A percentile compares a stretch with the other conserved stretches of the same genome.
Conservation (phyloP, 768 basidiomycete genomes). For the Collybiopsis confluens region DNA sequence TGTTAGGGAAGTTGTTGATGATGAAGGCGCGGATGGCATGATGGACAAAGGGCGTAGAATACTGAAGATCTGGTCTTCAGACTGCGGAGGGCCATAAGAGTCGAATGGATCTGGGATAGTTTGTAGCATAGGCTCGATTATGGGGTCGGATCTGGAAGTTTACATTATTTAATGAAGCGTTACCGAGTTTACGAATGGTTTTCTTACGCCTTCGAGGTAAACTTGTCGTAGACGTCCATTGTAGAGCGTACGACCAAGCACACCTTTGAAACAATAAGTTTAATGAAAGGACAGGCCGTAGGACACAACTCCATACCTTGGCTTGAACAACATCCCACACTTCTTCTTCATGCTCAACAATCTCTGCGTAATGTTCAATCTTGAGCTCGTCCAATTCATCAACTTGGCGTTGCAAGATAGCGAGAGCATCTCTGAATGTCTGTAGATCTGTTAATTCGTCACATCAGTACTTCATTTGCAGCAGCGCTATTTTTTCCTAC, state of each 20-base stretch:
- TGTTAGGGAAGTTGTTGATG: slow-evolving; percentile 57
- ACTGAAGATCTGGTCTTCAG: slow-evolving; percentile 90
- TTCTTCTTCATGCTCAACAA: slow-evolving; percentile 89
- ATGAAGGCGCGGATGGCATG: slow-evolving; percentile 48
- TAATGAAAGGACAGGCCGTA: slow-evolving; percentile 11
- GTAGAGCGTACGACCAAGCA: slow-evolving; percentile 85
- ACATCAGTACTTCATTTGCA: slow-evolving; percentile 2
- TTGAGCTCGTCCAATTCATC: slow-evolving; percentile 89
- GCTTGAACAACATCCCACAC: slow-evolving; percentile 91
- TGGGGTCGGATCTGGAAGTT: slow-evolving; percentile 67
- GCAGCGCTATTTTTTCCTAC: slow-evolving; percentile 38
- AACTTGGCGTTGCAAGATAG: slow-evolving; percentile 81
- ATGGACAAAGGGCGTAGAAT: slow-evolving; percentile 86
- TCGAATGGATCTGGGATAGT: slow-evolving; percentile 92
- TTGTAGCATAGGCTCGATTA: slow-evolving; percentile 88
- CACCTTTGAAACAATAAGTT: slow-evolving; percentile 34
- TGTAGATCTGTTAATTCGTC: slow-evolving; percentile 62
- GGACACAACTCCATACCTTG: slow-evolving; percentile 44
- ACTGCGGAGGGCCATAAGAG: slow-evolving; percentile 81
- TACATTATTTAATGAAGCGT: slow-evolving; percentile 12
- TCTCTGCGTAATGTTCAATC: slow-evolving; percentile 79
- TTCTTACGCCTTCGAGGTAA: slow-evolving; percentile 81
- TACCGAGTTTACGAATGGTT: background rate
- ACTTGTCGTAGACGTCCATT: slow-evolving; percentile 87
- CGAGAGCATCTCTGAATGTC: slow-evolving; percentile 79